Evolutionary conservation across 1,284 basidiomycete genomes (phyloP), one percentile per base, ranked within the genome.

Genomic region (Melampsora americana): DNA sequence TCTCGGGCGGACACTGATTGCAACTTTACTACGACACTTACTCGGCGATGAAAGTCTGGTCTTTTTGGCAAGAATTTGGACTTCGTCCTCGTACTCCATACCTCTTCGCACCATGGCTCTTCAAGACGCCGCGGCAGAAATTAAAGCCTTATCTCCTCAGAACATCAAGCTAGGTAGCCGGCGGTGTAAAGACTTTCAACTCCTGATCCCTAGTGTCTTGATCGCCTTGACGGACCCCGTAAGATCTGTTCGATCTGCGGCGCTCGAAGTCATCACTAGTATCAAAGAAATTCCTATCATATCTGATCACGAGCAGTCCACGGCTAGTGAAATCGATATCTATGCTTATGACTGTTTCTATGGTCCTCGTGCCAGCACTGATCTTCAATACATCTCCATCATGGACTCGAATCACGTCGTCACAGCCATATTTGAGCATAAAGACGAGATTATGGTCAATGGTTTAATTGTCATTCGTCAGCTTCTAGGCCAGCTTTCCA

Each of bases 261-360:
- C 73, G 0, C 53, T 75, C 9, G 53, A 64, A 68, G 16, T 75
- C 16, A 68, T 42, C 35, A 20, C 35, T 28, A 28, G 48, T 35
- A 50, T 74, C 53, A 56, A 12, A 23, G 39, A 74, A 42, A 59
- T 32, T 48, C 50, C 56, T 59, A 35, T 66, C 9, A 65, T 30
- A 18, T 65, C 50, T 14, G 32, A 39, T 42, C 48, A 66, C 64
- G 42, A 62, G 46, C 28, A 68, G 65, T 46, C 56, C 1, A 20
- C 60, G 20, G 11, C 56, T 28, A 50, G 56, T 18, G 73, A 75
- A 46, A 66, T 39, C 32, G 59, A 32, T 32, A 75, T 75, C 66
- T 75, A 75, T 59, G 73, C 56, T 26, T 75, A 75, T 50, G 73
- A 75, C 59, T 39, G 65, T 32, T 75, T 75, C 32, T 75, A 75